phyloP scores from a whole-genome alignment of 2,329 filamentous ascomycete species.

The Botrytis squamosa region DNA sequence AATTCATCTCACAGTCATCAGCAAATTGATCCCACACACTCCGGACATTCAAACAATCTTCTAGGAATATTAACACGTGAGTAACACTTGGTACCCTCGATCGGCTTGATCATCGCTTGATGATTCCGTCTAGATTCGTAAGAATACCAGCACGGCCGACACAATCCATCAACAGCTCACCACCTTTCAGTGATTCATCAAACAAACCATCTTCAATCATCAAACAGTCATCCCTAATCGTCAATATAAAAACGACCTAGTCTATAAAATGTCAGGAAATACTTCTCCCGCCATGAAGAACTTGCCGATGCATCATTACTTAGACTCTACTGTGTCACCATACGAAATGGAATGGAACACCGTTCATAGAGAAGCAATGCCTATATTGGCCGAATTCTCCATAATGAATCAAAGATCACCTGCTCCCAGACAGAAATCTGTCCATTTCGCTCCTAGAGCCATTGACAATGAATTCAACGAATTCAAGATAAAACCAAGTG shows the following conservation, averaged over 20 bases:
- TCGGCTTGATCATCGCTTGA: slow-evolving; percentile 32
- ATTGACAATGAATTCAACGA: slow-evolving; percentile 24
- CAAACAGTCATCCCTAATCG: background rate
- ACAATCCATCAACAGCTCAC: slow-evolving; percentile 31
- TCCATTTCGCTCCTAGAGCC: slow-evolving; percentile 28
- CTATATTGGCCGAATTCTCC: background rate
- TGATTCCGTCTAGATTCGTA: slow-evolving; percentile 27
- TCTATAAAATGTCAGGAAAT: background rate
- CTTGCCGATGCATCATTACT: slow-evolving; percentile 6
- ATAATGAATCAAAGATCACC: background rate
- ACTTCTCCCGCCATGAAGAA: slow-evolving; percentile 18
- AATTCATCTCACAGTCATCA: slow-evolving; percentile 26
- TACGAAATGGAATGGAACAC: background rate
- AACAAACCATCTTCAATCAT: slow-evolving; percentile 23
- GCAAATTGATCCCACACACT: slow-evolving; percentile 32
- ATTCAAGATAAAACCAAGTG: background rate
- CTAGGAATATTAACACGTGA: slow-evolving; percentile 33
- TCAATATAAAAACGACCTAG: slow-evolving; percentile 1
- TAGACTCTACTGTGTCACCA: background rate
- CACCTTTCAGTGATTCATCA: slow-evolving; percentile 29
- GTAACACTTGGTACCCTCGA: slow-evolving; percentile 38
- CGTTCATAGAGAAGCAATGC: background rate
- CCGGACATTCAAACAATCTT: slow-evolving; percentile 27
- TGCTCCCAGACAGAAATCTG: background rate
- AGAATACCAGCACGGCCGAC: slow-evolving; percentile 27